Evolutionary conservation across 1,284 basidiomycete species (phyloP).

Genomic region (Ceratobasidium sp.): DNA sequence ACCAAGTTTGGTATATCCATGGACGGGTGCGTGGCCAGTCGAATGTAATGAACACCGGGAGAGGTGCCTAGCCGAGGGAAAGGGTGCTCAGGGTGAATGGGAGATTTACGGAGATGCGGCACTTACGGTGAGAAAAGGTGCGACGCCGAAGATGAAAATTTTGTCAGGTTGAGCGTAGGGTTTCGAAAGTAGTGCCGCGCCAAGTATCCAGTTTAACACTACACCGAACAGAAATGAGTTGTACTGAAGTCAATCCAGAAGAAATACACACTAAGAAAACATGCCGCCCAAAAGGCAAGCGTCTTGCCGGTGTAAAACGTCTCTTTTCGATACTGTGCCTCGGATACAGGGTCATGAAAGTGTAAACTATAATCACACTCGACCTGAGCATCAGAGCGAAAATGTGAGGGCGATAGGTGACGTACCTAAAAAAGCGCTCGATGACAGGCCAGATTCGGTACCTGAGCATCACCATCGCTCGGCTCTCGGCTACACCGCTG

Average conservation of each 20-base stretch:
- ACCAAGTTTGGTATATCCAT: conserved; percentile 70
- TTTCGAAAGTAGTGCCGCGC: conserved; percentile 15
- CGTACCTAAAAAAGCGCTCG: conserved; percentile 46
- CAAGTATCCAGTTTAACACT: conserved; percentile 41
- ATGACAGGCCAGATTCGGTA: conserved; percentile 43
- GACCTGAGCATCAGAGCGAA: not conserved
- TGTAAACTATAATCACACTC: conserved; percentile 14
- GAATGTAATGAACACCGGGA: conserved; percentile 70
- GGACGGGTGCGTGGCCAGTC: conserved; percentile 75
- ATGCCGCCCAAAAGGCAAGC: conserved; percentile 77
- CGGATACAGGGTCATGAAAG: conserved; percentile 47
- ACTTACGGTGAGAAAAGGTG: conserved; percentile 41
- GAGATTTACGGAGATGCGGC: not conserved
- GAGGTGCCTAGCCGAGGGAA: conserved; percentile 59
- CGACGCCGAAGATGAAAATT: conserved; percentile 38
- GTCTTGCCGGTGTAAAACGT: conserved; percentile 52
- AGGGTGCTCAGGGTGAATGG: conserved; percentile 53
- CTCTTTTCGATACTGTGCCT: conserved; percentile 49
- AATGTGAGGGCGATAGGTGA: not conserved
- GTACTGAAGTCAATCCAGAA: not conserved
- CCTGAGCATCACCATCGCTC: conserved; percentile 38
- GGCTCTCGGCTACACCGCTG: conserved; percentile 38
- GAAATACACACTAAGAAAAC: conserved; percentile 72
- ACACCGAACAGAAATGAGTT: not conserved
- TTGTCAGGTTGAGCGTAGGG: conserved; percentile 9